A percentile compares a stretch with the other conserved stretches of the same genome.
phyloP scores from a whole-genome alignment of 2,329 filamentous ascomycete species.

The Ophiostoma australiae region DNA sequence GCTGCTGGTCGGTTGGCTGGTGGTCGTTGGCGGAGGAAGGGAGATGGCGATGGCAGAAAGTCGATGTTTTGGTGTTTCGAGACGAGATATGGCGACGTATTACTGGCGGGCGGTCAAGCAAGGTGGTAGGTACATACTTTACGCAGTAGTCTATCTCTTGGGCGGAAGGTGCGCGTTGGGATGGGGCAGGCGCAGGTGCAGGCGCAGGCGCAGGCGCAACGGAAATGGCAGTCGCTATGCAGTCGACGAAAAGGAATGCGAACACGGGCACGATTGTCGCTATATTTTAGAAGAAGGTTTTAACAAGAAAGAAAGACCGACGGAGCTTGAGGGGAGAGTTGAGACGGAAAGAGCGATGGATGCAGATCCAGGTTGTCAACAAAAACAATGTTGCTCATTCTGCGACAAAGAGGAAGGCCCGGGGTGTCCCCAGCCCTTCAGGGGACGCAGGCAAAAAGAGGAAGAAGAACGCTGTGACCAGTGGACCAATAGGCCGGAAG shows the following conservation, averaged over 20 bases:
- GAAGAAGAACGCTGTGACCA: neutral
- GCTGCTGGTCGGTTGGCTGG: neutral
- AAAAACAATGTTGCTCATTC: neutral
- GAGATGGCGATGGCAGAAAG: neutral
- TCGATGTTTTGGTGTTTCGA: neutral
- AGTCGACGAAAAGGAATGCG: too few relatives aligned
- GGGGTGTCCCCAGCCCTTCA: neutral
- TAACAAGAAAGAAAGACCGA: neutral
- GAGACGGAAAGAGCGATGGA: constrained; percentile 6
- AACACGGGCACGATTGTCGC: neutral
- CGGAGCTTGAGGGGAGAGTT: neutral
- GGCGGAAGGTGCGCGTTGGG: constrained; percentile 13
- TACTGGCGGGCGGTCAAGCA: constrained; percentile 11
- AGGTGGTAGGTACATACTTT: neutral
- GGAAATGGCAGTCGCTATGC: neutral
- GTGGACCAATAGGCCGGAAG: constrained; percentile 4
- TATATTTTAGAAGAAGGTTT: neutral
- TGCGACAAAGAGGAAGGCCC: constrained; percentile 6
- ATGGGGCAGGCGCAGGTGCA: neutral
- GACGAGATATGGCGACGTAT: constrained; percentile 8
- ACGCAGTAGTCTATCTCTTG: neutral
- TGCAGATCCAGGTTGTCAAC: neutral
- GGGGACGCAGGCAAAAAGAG: neutral
- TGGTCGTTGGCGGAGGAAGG: neutral
- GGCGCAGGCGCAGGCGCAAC: constrained; percentile 13